Percentiles rank a stretch among this genome's conserved stretches.
Conservation (phyloP, 2,329 filamentous ascomycete genomes). For the Fusarium sp. region DNA sequence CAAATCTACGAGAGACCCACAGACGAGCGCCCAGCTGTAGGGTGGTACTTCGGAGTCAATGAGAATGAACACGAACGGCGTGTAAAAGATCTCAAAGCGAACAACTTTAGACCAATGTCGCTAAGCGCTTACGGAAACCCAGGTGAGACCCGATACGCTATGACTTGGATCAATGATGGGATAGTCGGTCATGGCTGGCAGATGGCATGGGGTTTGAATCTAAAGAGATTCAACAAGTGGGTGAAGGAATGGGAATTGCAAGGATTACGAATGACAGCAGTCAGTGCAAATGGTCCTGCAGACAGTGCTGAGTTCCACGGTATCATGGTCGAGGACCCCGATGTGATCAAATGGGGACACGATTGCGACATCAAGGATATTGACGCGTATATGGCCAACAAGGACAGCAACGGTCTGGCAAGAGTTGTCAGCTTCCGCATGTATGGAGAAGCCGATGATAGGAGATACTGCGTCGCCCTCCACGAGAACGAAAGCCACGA, state of each 20-base stretch:
- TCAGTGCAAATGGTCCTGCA: slow-evolving; percentile 29
- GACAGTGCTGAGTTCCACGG: slow-evolving; percentile 20
- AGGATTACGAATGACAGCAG: slow-evolving; percentile 11
- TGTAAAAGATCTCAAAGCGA: neutral
- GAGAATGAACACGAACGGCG: neutral
- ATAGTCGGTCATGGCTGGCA: neutral
- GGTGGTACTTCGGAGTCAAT: slow-evolving; percentile 19
- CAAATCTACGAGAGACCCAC: neutral
- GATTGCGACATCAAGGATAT: slow-evolving; percentile 16
- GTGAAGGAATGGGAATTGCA: neutral
- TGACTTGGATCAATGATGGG: slow-evolving; percentile 18
- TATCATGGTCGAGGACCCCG: slow-evolving; percentile 17
- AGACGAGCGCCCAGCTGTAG: neutral
- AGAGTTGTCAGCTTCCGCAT: slow-evolving; percentile 15
- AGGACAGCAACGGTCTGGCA: slow-evolving; percentile 2
- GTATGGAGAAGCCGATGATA: slow-evolving; percentile 27
- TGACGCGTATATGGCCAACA: slow-evolving; percentile 2
- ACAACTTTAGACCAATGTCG: slow-evolving; percentile 24
- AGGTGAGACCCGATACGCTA: slow-evolving; percentile 23
- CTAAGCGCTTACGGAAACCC: slow-evolving; percentile 29
- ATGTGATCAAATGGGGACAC: slow-evolving; percentile 19
- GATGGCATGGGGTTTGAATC: slow-evolving; percentile 9
- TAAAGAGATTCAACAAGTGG: slow-evolving; percentile 26
- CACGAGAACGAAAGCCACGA: slow-evolving; percentile 36
- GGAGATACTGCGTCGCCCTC: slow-evolving; percentile 31